Conservation (phyloP, 768 basidiomycete species). For the Psilocybe subaeruginosa region DNA sequence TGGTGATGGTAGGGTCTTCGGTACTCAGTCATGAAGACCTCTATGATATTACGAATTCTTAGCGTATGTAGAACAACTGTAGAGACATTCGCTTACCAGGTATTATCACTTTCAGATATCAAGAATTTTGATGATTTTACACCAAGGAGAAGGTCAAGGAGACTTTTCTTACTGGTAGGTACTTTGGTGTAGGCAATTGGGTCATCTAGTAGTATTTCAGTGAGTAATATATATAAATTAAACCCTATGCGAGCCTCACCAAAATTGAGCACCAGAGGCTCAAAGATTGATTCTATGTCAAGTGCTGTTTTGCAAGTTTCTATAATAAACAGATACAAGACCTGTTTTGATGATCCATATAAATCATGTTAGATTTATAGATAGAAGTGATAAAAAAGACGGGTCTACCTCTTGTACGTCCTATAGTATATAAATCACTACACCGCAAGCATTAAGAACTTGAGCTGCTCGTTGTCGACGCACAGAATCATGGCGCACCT, state of each 20-base stretch:
- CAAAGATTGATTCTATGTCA: constrained; percentile 39
- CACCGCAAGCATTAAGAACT: not conserved
- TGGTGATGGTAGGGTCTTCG: not conserved
- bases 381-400: not conserved
- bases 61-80: not conserved
- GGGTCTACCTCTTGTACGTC: constrained; percentile 33
- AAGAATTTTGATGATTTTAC: not conserved
- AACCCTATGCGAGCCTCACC: constrained; percentile 25
- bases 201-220: constrained; percentile 11
- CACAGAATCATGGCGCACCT: constrained; percentile 20
- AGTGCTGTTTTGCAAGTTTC: constrained; percentile 39
- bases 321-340: constrained; percentile 35
- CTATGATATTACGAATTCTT: not conserved
- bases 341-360: constrained; percentile 35
- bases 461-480: not conserved
- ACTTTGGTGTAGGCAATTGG: constrained; percentile 25
- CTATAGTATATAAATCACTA: constrained; percentile 39
- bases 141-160: not conserved
- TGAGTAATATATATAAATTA: not conserved
- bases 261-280: constrained; percentile 40
- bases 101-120: constrained; percentile 7
- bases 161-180: constrained; percentile 28
- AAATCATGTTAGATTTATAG: not conserved
- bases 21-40: constrained; percentile 2
- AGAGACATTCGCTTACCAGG: not conserved